Evolutionary conservation across 1,284 basidiomycete genomes (phyloP).

Genomic region (Austroboletus novae-zelandiae): DNA sequence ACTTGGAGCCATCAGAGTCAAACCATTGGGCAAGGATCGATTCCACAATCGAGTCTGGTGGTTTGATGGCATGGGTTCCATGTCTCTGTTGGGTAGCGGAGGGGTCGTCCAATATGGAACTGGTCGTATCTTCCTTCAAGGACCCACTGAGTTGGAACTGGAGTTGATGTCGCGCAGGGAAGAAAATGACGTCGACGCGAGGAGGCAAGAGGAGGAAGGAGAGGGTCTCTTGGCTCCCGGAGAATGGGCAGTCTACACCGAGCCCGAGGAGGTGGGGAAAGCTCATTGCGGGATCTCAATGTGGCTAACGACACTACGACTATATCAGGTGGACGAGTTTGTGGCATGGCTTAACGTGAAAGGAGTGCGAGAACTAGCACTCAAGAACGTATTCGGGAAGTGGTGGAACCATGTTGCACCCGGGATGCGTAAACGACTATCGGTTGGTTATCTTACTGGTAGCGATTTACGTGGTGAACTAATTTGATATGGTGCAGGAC

Average conservation of each 20-base stretch:
- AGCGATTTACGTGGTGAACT: conserved; percentile 1
- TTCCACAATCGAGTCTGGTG: conserved; percentile 97
- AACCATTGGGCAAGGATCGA: conserved; percentile 87
- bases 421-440: conserved; percentile 73
- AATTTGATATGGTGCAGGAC: conserved; percentile 47
- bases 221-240: conserved; percentile 69
- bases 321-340: conserved; percentile 70
- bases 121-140: conserved; percentile 89
- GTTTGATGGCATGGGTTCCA: conserved; percentile 94
- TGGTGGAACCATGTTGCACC: conserved; percentile 86
- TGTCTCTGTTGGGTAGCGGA: conserved; percentile 69
- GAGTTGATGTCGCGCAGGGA: conserved; percentile 63
- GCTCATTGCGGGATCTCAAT: not conserved
- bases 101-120: conserved; percentile 82
- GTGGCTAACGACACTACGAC: conserved; percentile 18
- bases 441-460: conserved; percentile 46
- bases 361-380: conserved; percentile 82
- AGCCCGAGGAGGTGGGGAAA: conserved; percentile 75
- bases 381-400: conserved; percentile 77
- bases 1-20: conserved; percentile 78
- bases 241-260: conserved; percentile 90
- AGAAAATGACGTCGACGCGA: conserved; percentile 55
- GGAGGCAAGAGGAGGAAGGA: conserved; percentile 75
- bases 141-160: conserved; percentile 74
- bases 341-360: conserved; percentile 89